Base-by-base conservation (phyloP, 2,329 filamentous ascomycete genomes). In the Neoarthrinium moseri region DNA sequence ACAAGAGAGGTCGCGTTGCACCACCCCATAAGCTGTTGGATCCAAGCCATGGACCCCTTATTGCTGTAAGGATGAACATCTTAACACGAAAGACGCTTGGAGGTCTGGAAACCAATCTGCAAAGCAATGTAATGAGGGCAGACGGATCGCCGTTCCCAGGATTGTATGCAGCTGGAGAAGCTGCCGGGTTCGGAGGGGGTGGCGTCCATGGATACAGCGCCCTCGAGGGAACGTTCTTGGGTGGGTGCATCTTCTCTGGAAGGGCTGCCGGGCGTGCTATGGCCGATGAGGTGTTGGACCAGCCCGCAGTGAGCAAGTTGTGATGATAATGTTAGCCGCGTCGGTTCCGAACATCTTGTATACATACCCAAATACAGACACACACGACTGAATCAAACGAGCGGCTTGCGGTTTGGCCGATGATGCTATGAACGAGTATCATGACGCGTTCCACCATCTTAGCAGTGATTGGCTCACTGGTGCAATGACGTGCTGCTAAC, bases 221-320 rank as follows among this genome's bases (percentile, higher is more conserved):
- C 2, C 72, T 84, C 27, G 80, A 84, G 59, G 80, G 81, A 1
- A 83, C 80, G 0, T 84, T 84, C 55, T 54, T 84, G 4, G 80
- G 80, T 12, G 80, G 80, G 1, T 84, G 80, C 48, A 82, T 84
- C 53, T 84, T 84, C 53, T 83, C 80, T 0, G 80, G 81, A 0
- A 64, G 79, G 5, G 74, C 74, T 1, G 80, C 80, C 0, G 80
- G 80, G 0, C 65, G 73, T 8, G 78, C 72, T 1, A 75, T 84
- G 53, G 77, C 72, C 0, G 70, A 74, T 4, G 76, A 81, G 51
- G 44, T 72, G 2, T 26, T 60, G 11, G 58, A 58, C 2, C 35
- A 43, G n/a, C n/a, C n/a, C n/a, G 21, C 34, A 30, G 12, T 27
- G 5, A 10, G 23, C 21, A 24, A 43, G 30, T 15, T n/a, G 5